Base-by-base conservation (phyloP, 148 eudicot genomes). In the Agrostemma githago region DNA sequence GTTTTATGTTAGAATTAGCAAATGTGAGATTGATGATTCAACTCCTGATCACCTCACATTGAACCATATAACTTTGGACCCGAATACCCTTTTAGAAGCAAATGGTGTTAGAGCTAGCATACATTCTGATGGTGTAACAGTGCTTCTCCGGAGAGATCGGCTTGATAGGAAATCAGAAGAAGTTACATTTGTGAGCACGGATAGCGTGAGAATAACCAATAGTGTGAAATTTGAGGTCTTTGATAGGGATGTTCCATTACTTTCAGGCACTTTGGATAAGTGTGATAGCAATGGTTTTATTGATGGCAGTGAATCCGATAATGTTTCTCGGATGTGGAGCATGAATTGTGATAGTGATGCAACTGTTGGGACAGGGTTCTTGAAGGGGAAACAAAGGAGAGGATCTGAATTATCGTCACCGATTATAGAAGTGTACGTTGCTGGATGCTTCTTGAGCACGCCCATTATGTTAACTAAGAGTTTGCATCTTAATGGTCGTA, bases 211-310 rank as follows among this genome's bases (percentile, higher is more conserved):
- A 67, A 67, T 84, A 62, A 83, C 88, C 2, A 92, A 87, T 11
- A 89, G 86, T 71, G 82, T 88, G 76, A 92, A 84, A 54, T 89
- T 89, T 53, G 92, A 92, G 86, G 97, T 89, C 72, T 86, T 83
- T 58, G 79, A 87, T 75, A 72, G 78, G 76, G 88, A 84, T 64
- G 80, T 65, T 73, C 86, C 87, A 9, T 66, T 92, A 59, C 78
- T 92, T 5, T 84, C 87, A 21, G 96, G 97, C 67, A 76, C 78
- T 34, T 62, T 92, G n/a, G 87, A 84, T 46, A 74, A 83, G 75
- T 80, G 84, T 70, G 73, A 76, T 8, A 72, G 79, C 75, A 84
- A 83, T 76, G 89, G 85, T 34, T 79, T 67, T 75, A 40, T 64
- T 51, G 85, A 83, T 54, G 85, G 81, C 43, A 74, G 76, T 16